These are phyloP conservation scores for Diaporthe amygdali DNA, from an alignment of 2,329 filamentous ascomycete genomes.

Conservation along the genomic window DNA sequence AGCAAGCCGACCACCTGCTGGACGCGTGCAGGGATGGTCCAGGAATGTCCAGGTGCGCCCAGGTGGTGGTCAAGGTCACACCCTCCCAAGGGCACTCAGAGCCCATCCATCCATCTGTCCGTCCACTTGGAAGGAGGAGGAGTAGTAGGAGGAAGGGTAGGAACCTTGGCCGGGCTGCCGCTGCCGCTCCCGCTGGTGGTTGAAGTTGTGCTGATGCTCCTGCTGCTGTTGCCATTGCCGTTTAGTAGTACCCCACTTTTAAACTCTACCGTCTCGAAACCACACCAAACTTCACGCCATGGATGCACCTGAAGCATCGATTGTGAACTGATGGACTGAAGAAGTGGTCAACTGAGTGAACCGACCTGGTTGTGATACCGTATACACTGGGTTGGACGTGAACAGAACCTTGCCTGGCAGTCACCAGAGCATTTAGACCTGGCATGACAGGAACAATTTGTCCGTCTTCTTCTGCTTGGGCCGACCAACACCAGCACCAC, in stretches of 20 bases:
- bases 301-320: background rate
- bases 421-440: no score
- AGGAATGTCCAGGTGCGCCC: background rate
- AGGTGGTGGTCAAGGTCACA: background rate
- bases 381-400: no score
- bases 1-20: background rate
- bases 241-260: background rate
- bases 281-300: background rate
- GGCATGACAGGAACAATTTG: no score
- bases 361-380: background rate
- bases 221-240: no score
- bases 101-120: no score
- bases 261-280: background rate
- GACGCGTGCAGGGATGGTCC: background rate
- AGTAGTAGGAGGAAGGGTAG: background rate
- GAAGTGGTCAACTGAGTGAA: background rate
- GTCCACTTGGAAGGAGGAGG: background rate
- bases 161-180: background rate
- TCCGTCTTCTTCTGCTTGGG: no score
- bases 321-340: background rate
- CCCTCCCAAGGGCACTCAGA: background rate
- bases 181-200: background rate
- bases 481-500: background rate
- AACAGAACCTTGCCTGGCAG: no score
- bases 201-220: no score